Conservation (phyloP, 495 filamentous ascomycete species). For the Trichoderma erinaceum region DNA sequence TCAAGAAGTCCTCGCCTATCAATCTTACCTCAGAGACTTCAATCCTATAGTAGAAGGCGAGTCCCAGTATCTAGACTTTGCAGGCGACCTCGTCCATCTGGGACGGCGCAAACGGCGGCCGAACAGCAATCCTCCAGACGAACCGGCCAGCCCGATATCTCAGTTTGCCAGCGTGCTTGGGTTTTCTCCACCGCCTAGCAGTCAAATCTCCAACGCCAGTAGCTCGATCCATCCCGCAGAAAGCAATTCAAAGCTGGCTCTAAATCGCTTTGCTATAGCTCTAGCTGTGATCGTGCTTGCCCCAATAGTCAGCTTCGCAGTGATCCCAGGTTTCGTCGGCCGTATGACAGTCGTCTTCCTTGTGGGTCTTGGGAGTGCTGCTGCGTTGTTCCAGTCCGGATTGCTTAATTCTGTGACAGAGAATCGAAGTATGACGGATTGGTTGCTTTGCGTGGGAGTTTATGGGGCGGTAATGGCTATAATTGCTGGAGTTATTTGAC, state of each 20-base stretch:
- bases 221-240: constrained; percentile 21
- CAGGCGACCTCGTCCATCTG: constrained; percentile 60
- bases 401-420: constrained; percentile 22
- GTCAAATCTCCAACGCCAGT: constrained; percentile 4
- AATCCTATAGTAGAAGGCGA: constrained; percentile 60
- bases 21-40: constrained; percentile 55
- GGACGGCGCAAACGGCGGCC: constrained; percentile 17
- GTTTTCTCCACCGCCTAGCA: constrained; percentile 9
- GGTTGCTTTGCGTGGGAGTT: constrained; percentile 30
- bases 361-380: constrained; percentile 28
- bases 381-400: constrained; percentile 27
- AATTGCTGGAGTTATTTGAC: constrained; percentile 22
- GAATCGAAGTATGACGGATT: constrained; percentile 21
- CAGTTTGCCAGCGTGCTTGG: constrained; percentile 15
- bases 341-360: constrained; percentile 46
- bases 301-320: constrained; percentile 53
- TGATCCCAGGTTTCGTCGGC: constrained; percentile 49
- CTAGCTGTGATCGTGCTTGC: constrained; percentile 50
- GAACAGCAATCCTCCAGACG: constrained; percentile 17
- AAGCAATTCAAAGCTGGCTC: constrained; percentile 3
- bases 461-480: constrained; percentile 41
- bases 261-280: constrained; percentile 42
- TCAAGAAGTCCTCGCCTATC: constrained; percentile 58
- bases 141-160: constrained; percentile 23
- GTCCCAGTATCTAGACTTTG: constrained; percentile 59